Evolutionary conservation across 106 monocot species (phyloP), one percentile per base, ranked within the genome.

Genomic region (Acanthochlamys bracteata): DNA sequence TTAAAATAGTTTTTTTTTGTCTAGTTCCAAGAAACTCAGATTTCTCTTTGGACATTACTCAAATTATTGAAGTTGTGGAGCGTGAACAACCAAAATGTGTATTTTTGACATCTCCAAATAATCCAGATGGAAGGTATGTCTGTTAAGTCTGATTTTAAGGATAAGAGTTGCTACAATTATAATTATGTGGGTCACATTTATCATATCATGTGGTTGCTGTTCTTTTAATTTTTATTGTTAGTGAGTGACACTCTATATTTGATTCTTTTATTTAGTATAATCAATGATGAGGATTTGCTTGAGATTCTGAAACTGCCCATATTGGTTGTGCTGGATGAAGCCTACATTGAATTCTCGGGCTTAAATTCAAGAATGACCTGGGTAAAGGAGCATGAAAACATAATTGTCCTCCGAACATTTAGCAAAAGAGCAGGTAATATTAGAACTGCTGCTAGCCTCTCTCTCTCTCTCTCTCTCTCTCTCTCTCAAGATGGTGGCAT

Each of bases 301-400:
- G 67, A 83, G 66, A 78, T 98, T 73, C 88, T 98, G 57, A 65
- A 78, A 33, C 69, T 84, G 41, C 98, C 91, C 33, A 73, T 98
- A 74, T 73, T 98, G 68, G 98, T 98, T 74, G 80, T 98, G 13
- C 73, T 98, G 55, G 98, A 98, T 73, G 92, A 98, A 82, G 98
- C 98, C 33, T 98, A 98, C 58, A 83, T 98, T 39, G 98, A 98
- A 71, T 98, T 98, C 66, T 78, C 98, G 61, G 84, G 84, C 57
- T 42, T 92, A 53, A 76, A 79, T 61, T 88, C 98, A 40, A 92
- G 71, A 73, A 98, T 98, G 98, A 74, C 78, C 59, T 98, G 98
- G 98, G 98, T 98, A 20, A 98, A 85, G 81, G 86, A 81, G 67
- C 88, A 98, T 74, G 98, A 98, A 19, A 98, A 98, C 65, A 74